Base-by-base conservation (phyloP, 2,329 filamentous ascomycete genomes). In the Colletotrichum aenigma region DNA sequence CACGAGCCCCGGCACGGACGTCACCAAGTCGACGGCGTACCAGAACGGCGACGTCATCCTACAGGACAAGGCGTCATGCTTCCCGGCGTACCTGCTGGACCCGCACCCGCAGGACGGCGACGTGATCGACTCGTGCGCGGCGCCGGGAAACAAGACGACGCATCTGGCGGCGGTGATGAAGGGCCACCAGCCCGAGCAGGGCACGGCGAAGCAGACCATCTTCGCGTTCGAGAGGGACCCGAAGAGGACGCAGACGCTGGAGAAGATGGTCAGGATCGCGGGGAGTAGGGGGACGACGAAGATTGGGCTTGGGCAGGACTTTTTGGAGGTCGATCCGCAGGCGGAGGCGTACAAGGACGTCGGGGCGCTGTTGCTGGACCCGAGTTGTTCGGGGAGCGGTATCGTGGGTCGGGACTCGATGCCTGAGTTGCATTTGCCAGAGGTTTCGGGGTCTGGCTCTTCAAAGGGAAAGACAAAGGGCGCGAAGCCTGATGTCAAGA, bases 61-160 rank as follows among this genome's bases (percentile, higher is more conserved):
- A 28, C 97, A 99, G 83, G 97, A 98, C 81, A 98, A 98, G 84
- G 96, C 97, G 0, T 98, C 96, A 1, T 99, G 97, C 82, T 98
- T 99, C 81, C 97, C 97, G 0, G 97, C 96, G 1, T 97, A 97
- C 82, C 88, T 99, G 4, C 87, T 99, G 0, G 89, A 98, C 67
- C 92, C 94, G 1, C 86, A 86, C 0, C 86, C 91, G 10, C 87
- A 91, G 73, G 91, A 93, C 78, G 95, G 95, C 28, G 92, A 97
- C 80, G 88, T 97, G 10, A 91, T 98, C n/a, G 97, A 99, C 84
- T 95, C 95, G 0, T 98, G 96, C 82, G 95, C 97, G 0, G 97
- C 97, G 1, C 97, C 97, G 2, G 97, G 97, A 7, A 99, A 99
- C 84, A 99, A 99, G 86, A 98, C 97, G 2, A 98, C 96, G 9